phyloP scores from a whole-genome alignment of 2,329 filamentous ascomycete species.

The Monilinia fructicola region DNA sequence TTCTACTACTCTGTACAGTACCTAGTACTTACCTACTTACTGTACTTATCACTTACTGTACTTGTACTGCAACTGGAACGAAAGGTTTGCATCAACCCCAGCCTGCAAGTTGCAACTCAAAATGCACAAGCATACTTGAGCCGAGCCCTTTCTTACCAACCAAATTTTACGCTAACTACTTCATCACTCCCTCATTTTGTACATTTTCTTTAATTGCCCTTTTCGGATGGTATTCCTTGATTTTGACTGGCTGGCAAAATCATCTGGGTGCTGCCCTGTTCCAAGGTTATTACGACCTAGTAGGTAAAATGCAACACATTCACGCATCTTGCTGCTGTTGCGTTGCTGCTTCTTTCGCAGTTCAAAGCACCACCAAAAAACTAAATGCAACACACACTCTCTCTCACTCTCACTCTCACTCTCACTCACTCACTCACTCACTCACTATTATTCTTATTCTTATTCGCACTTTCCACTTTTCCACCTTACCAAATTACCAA shows the following conservation, averaged over 20 bases:
- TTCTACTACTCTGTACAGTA: no score
- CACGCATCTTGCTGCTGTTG: not conserved
- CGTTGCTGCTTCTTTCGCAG: not conserved
- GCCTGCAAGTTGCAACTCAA: no score
- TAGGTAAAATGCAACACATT: no score
- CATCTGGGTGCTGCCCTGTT: not conserved
- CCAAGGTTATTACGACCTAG: no score
- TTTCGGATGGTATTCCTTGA: not conserved
- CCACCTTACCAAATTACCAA: not conserved
- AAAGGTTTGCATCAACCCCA: no score
- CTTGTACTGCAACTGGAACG: no score
- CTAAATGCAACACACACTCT: not conserved
- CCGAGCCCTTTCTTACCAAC: not conserved
- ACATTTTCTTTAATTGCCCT: slow-evolving; percentile 8
- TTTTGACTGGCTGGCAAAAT: not conserved
- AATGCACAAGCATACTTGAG: not conserved
- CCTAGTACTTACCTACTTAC: no score
- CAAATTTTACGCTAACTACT: no score
- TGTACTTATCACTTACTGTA: no score
- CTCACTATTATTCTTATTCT: not conserved
- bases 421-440: not conserved
- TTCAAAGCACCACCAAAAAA: not conserved
- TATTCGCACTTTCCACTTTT: not conserved
- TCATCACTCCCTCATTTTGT: not conserved
- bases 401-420: not conserved